A percentile compares a stretch with the other conserved stretches of the same genome.
Evolutionary conservation across 1,284 basidiomycete species (phyloP).

Genomic region (Dichomitus squalens): DNA sequence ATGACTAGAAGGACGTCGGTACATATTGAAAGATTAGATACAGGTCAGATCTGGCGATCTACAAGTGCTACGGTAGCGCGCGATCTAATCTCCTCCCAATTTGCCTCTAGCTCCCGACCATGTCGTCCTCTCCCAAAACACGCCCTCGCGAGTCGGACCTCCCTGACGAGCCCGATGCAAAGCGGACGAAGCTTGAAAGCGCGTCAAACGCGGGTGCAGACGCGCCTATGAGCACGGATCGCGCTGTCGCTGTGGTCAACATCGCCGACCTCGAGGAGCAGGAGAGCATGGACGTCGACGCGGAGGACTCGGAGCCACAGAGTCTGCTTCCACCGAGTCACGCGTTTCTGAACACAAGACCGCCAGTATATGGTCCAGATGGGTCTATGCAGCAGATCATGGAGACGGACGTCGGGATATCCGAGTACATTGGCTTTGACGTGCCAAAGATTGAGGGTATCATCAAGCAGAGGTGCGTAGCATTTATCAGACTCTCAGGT

Average conservation of each 20-base stretch:
- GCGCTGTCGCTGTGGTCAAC: slow-evolving; percentile 22
- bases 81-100: slow-evolving; percentile 18
- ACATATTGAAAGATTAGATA: slow-evolving; percentile 15
- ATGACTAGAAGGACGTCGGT: neutral
- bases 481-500: neutral
- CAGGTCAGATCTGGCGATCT: slow-evolving; percentile 7
- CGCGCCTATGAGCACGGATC: slow-evolving; percentile 18
- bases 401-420: slow-evolving; percentile 90
- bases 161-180: slow-evolving; percentile 49
- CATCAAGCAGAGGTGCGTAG: slow-evolving; percentile 87
- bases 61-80: slow-evolving; percentile 1
- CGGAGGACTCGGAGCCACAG: slow-evolving; percentile 30
- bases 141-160: slow-evolving; percentile 51
- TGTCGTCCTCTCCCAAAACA: slow-evolving; percentile 31
- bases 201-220: slow-evolving; percentile 17
- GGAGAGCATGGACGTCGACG: slow-evolving; percentile 3
- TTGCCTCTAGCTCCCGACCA: slow-evolving; percentile 7
- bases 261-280: slow-evolving; percentile 16
- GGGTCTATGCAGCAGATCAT: slow-evolving; percentile 59
- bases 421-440: slow-evolving; percentile 78
- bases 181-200: slow-evolving; percentile 54
- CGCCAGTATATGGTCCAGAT: slow-evolving; percentile 48
- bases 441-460: slow-evolving; percentile 84
- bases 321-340: slow-evolving; percentile 76
- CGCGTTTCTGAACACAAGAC: slow-evolving; percentile 57